Evolutionary conservation across 768 basidiomycete genomes (phyloP).

Genomic region (Omphalotus guepiniiformis): DNA sequence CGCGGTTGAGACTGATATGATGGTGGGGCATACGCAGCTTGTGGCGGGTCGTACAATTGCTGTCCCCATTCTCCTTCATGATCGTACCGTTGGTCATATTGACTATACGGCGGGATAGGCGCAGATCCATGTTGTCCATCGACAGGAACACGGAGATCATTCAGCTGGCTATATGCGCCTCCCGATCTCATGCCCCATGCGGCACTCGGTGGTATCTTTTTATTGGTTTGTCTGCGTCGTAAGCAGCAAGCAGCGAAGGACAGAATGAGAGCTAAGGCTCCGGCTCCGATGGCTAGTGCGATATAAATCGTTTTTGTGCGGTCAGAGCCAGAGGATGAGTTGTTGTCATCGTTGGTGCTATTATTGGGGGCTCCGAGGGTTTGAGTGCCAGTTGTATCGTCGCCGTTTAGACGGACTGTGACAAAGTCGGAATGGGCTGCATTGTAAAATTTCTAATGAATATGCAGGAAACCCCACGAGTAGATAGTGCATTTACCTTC

Average conservation of each 20-base stretch:
- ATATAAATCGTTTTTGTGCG: background rate
- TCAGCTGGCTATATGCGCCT: slow-evolving; percentile 4
- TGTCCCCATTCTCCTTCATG: slow-evolving; percentile 9
- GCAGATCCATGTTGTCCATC: slow-evolving; percentile 5
- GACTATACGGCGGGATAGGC: slow-evolving; percentile 1
- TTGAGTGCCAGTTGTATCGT: slow-evolving; percentile 23
- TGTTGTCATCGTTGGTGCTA: background rate
- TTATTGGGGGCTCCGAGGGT: slow-evolving; percentile 1
- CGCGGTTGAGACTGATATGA: background rate
- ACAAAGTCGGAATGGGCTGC: slow-evolving; percentile 38
- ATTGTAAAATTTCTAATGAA: no score
- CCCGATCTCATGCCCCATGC: background rate
- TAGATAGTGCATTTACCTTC: slow-evolving; percentile 28
- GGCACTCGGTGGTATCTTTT: background rate
- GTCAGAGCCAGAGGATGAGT: background rate
- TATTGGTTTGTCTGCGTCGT: background rate
- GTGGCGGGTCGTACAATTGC: slow-evolving; percentile 1
- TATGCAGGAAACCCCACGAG: slow-evolving; percentile 9
- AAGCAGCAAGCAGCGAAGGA: slow-evolving; percentile 2
- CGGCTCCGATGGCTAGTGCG: slow-evolving; percentile 5
- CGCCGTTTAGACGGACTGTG: slow-evolving; percentile 27
- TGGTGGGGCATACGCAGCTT: background rate
- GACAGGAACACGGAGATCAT: background rate
- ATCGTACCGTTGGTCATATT: slow-evolving; percentile 7
- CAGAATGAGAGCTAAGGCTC: slow-evolving; percentile 1